Conservation (phyloP, 208 protist genomes). For the Naegleria fowleri region DNA sequence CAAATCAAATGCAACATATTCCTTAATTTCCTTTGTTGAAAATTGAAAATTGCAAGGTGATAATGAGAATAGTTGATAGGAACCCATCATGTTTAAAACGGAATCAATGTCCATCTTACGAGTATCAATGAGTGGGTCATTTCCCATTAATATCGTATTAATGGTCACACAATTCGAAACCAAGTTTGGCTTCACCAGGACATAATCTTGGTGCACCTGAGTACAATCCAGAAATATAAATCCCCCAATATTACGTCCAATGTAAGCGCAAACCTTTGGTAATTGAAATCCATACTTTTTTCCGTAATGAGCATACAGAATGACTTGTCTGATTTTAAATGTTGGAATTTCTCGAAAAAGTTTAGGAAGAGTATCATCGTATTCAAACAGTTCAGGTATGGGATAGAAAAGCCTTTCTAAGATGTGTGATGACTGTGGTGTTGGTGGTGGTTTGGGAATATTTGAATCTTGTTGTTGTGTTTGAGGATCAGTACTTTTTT, state of each 20-base stretch:
- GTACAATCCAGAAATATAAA: neutral
- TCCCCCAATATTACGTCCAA: neutral
- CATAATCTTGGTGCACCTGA: neutral
- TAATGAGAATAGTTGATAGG: neutral
- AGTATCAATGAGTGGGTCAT: neutral
- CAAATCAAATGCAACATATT: neutral
- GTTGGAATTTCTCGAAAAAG: too few relatives aligned
- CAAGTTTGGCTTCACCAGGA: neutral
- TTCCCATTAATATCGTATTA: neutral
- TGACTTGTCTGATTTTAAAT: too few relatives aligned
- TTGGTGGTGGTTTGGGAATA: neutral
- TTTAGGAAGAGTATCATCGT: too few relatives aligned
- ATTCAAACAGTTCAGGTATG: too few relatives aligned
- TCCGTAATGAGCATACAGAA: too few relatives aligned
- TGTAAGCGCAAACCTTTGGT: neutral
- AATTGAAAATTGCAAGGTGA: neutral
- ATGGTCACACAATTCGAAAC: neutral
- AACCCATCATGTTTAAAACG: neutral
- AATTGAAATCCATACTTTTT: too few relatives aligned
- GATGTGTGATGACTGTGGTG: neutral
- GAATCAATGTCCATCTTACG: neutral
- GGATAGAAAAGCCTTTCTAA: neutral
- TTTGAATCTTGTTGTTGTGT: neutral
- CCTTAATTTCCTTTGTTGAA: neutral
- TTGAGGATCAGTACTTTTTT: neutral